These are phyloP conservation scores for Ascochyta fabae DNA, from an alignment of 2,329 filamentous ascomycete species.

Conservation along the genomic window DNA sequence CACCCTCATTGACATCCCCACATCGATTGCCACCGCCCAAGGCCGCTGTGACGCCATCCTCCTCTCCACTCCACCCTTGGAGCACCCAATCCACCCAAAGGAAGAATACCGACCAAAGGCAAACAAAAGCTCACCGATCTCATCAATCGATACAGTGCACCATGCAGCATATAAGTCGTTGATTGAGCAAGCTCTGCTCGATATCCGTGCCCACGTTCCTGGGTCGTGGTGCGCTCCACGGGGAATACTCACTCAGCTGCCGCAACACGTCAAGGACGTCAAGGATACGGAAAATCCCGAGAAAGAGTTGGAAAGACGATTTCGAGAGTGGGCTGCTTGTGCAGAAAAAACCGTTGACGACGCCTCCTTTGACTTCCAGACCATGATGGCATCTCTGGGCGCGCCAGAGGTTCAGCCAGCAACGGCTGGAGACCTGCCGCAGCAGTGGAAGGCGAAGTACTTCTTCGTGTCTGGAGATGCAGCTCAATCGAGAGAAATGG, in stretches of 20 bases:
- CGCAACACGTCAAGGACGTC: constrained; percentile 20
- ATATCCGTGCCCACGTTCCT: constrained; percentile 37
- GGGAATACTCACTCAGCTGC: constrained; percentile 28
- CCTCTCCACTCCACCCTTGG: constrained; percentile 55
- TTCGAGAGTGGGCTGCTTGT: constrained; percentile 39
- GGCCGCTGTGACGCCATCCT: constrained; percentile 54
- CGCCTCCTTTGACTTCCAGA: constrained; percentile 38
- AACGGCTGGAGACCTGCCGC: constrained; percentile 19
- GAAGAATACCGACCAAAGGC: constrained; percentile 62
- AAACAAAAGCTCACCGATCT: constrained; percentile 52
- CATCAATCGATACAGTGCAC: constrained; percentile 41
- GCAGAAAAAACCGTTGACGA: constrained; percentile 33
- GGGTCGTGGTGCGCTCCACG: constrained; percentile 37
- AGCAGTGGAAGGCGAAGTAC: constrained; percentile 38
- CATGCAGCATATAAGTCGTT: constrained; percentile 45
- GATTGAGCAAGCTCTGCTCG: constrained; percentile 50
- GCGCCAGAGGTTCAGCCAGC: constrained; percentile 31
- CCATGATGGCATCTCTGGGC: constrained; percentile 45
- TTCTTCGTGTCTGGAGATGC: constrained; percentile 24
- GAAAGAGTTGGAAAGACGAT: constrained; percentile 36
- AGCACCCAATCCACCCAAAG: constrained; percentile 56
- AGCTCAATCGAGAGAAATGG: constrained; percentile 10
- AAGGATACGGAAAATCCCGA: constrained; percentile 34
- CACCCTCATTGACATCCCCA: constrained; percentile 71
- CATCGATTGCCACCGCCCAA: constrained; percentile 72